Conservation (phyloP, 1,284 basidiomycete species). For the Neotropicomus parvogracilis region DNA sequence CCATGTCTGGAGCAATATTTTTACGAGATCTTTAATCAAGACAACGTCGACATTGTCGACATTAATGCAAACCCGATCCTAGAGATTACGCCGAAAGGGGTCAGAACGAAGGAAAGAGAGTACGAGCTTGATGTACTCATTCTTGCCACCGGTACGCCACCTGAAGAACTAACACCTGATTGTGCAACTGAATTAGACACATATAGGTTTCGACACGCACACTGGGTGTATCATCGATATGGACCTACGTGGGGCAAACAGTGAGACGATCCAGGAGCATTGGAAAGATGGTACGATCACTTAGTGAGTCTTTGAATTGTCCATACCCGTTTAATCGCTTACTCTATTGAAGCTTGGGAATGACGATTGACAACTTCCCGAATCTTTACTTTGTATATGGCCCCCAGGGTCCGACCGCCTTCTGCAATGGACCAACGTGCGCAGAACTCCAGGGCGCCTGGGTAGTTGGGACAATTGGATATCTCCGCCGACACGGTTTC, state of each 20-base stretch:
- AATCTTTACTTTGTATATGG: too few relatives aligned
- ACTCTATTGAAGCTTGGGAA: too few relatives aligned
- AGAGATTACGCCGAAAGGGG: background rate
- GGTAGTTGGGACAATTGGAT: too few relatives aligned
- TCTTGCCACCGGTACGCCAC: conserved; percentile 13
- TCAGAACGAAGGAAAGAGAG: background rate
- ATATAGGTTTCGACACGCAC: conserved; percentile 9
- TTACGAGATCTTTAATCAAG: background rate
- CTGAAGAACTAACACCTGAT: too few relatives aligned
- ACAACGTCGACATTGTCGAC: background rate
- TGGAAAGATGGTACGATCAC: conserved; percentile 15
- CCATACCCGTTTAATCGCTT: background rate
- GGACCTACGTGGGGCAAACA: conserved; percentile 7
- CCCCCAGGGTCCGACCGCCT: too few relatives aligned
- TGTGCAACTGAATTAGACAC: background rate
- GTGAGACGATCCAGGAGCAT: conserved; percentile 10
- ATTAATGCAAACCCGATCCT: background rate
- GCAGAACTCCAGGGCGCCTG: too few relatives aligned
- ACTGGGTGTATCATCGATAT: conserved; percentile 8
- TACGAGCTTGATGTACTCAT: conserved; percentile 15
- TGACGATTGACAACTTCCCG: too few relatives aligned
- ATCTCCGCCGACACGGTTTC: too few relatives aligned
- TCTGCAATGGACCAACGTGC: too few relatives aligned
- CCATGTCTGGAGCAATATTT: background rate
- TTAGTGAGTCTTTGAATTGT: conserved; percentile 7